Evolutionary conservation across 2,329 filamentous ascomycete genomes (phyloP), one percentile per base, ranked within the genome.

Genomic region (Simplicillium sp.): DNA sequence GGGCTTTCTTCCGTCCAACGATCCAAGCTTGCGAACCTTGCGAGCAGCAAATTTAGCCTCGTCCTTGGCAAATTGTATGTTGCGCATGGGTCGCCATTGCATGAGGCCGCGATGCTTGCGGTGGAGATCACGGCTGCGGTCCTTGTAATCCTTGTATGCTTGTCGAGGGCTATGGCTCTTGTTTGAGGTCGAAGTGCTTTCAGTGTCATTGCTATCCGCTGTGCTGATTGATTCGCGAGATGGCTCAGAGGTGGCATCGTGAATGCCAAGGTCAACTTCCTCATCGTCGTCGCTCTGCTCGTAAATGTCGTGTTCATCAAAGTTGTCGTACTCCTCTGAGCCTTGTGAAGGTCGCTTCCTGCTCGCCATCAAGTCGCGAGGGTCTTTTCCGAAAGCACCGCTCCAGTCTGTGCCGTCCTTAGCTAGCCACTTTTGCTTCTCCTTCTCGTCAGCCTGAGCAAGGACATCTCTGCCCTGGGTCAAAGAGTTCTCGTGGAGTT

Each of bases 41-140:
- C 80, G 71, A 5, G 88, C 61, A 0, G 85, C 87, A 63, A 82
- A 89, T 53, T 84, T 82, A 1, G 84, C 79, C 67, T 97, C 86
- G 53, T 96, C 74, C 64, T 92, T 94, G 34, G 82, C 89, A 59
- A 96, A 97, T 49, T 81, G 79, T 16, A 79, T 70, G 56, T 95
- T 95, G 33, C 90, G 73, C 57, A 89, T 84, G 0, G 90, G 89
- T 54, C 81, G 85, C 88, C 89, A 97, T 60, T 97, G 90, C 87
- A 96, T 94, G 56, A 95, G 54, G 0, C 90, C 90, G 11, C 89
- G 74, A 51, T 96, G 88, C 64, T 89, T 87, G 1, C 89, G 77
- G 58, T 89, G 83, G 57, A 96, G 71, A 36, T 84, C 80, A 47
- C 83, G 78, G 55, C 82, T 87, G 46, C 79, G 73, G 42, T 70